These are phyloP conservation scores for Coemansia sp. DNA, from an alignment of 371 early-diverging fungal species.

Conservation along the genomic window DNA sequence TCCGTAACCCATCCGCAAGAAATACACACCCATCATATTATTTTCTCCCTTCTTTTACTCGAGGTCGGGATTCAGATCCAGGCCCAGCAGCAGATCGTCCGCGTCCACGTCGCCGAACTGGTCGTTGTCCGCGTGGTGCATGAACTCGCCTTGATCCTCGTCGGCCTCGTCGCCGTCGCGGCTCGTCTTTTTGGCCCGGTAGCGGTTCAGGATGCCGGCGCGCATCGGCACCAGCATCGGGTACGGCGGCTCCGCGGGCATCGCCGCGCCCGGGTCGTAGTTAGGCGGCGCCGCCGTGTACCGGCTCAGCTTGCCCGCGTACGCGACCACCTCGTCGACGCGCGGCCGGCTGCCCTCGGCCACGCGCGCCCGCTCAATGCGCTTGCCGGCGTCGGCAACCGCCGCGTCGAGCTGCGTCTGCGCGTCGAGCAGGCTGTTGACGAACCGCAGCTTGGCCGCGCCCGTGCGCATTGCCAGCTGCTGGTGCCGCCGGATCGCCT, in stretches of 20 bases:
- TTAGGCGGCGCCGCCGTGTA: constrained; percentile 61
- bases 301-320: constrained; percentile 55
- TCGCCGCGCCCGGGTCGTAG: constrained; percentile 38
- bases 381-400: constrained; percentile 24
- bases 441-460: constrained; percentile 37
- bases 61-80: constrained; percentile 53
- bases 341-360: constrained; percentile 40
- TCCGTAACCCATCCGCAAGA: constrained; percentile 5
- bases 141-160: constrained; percentile 26
- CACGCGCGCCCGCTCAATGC: constrained; percentile 8
- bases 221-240: constrained; percentile 53
- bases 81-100: constrained; percentile 44
- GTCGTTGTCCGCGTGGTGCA: constrained; percentile 21
- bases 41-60: constrained; percentile 3
- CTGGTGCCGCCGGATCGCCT: constrained; percentile 41
- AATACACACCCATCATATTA: too few species aligned
- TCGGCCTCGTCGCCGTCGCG: constrained; percentile 11
- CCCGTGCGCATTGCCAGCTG: constrained; percentile 33
- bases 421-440: constrained; percentile 37
- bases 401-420: constrained; percentile 31
- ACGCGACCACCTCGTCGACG: constrained; percentile 54
- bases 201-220: constrained; percentile 48
- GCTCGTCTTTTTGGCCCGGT: constrained; percentile 29
- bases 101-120: constrained; percentile 49
- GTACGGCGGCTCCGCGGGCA: constrained; percentile 54